Conservation (phyloP, 1,139 yeast species). For the Nadsonia starkeyi-henricii region DNA sequence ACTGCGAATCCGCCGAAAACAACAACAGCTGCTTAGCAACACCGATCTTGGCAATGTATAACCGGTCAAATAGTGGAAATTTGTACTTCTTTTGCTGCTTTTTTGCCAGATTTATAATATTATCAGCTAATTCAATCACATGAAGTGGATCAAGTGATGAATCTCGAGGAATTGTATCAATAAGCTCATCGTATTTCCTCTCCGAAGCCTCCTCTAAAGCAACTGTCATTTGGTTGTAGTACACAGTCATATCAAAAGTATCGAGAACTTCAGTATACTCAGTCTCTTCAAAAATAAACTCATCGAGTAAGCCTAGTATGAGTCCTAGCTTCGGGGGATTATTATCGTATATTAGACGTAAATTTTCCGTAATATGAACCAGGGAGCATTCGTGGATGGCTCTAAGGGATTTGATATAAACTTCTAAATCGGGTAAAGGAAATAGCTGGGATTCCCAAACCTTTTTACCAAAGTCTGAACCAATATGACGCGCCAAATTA, state of each 20-base stretch:
- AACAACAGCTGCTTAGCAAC: slow-evolving; percentile 45
- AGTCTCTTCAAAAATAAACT: slow-evolving; percentile 28
- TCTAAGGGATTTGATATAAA: slow-evolving; percentile 38
- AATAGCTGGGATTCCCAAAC: slow-evolving; percentile 32
- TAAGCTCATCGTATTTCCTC: slow-evolving; percentile 41
- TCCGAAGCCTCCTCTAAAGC: slow-evolving; percentile 33
- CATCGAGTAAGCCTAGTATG: slow-evolving; percentile 35
- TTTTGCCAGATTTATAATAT: slow-evolving; percentile 37
- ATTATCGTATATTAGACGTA: slow-evolving; percentile 35
- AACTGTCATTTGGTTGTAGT: neutral
- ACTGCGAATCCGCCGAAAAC: slow-evolving; percentile 50
- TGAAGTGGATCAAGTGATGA: slow-evolving; percentile 42
- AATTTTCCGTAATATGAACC: slow-evolving; percentile 31
- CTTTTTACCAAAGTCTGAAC: slow-evolving; percentile 22
- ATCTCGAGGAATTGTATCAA: slow-evolving; percentile 53
- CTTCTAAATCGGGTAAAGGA: slow-evolving; percentile 37
- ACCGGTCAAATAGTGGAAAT: slow-evolving; percentile 43
- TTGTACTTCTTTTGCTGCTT: slow-evolving; percentile 47
- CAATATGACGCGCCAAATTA: slow-evolving; percentile 31
- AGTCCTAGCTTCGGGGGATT: slow-evolving; percentile 54
- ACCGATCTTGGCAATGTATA: slow-evolving; percentile 41
- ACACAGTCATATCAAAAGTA: slow-evolving; percentile 1
- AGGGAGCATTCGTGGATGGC: slow-evolving; percentile 37
- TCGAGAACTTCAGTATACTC: slow-evolving; percentile 2
- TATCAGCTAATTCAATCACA: slow-evolving; percentile 45